These are phyloP conservation scores for Amphicarpaea edgeworthii DNA, from an alignment of 306 rosid species.

Conservation along the genomic window DNA sequence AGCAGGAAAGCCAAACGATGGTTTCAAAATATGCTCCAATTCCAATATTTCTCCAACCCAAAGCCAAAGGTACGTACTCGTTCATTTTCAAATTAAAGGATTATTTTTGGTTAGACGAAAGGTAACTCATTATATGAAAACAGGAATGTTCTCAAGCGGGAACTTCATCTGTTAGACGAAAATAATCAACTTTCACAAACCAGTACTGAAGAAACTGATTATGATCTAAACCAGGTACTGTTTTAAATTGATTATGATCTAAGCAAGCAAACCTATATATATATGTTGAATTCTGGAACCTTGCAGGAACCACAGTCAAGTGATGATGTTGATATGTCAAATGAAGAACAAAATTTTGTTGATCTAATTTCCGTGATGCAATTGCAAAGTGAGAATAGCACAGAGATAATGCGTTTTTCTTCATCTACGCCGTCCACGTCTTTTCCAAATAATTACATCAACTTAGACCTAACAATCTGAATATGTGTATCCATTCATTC, in stretches of 20 bases:
- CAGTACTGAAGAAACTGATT: constrained; percentile 43
- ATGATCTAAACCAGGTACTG: constrained; percentile 48
- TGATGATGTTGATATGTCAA: constrained; percentile 16
- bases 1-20: constrained; percentile 28
- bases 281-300: no score
- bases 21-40: constrained; percentile 30
- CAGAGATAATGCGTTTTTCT: constrained; percentile 35
- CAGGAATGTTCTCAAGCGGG: neutral
- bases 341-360: constrained; percentile 33
- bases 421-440: constrained; percentile 26
- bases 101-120: no score
- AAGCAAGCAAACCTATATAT: no score
- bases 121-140: no score
- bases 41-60: constrained; percentile 38
- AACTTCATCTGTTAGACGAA: constrained; percentile 27
- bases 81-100: no score
- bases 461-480: constrained; percentile 73
- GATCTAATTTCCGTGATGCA: constrained; percentile 40
- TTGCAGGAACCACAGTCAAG: constrained; percentile 43
- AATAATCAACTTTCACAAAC: constrained; percentile 37
- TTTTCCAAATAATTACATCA: constrained; percentile 40
- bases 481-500: neutral
- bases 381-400: constrained; percentile 35
- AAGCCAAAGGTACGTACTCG: no score
- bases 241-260: no score